These are phyloP conservation scores for Beauveria bassiana DNA, from an alignment of 2,329 filamentous ascomycete species.

Conservation along the genomic window DNA sequence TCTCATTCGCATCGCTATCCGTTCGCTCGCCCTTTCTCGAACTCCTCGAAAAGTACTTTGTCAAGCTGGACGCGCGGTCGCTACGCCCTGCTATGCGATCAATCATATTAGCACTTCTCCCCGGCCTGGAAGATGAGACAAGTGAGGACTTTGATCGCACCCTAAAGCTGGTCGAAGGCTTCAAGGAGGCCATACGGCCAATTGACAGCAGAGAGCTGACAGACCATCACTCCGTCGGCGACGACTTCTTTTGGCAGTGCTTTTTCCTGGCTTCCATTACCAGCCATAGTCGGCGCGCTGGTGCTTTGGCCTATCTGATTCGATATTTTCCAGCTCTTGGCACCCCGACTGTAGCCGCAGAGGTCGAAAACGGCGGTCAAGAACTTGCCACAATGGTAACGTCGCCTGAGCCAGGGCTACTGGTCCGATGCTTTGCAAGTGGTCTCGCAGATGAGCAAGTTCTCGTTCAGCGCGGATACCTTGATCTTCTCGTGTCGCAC, in stretches of 20 bases:
- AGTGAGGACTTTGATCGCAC: conserved; percentile 95
- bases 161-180: conserved; percentile 65
- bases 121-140: conserved; percentile 89
- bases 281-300: conserved; percentile 73
- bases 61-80: conserved; percentile 60
- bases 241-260: conserved; percentile 97
- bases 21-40: conserved; percentile 81
- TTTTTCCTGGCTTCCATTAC: conserved; percentile 92
- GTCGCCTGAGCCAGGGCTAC: conserved; percentile 81
- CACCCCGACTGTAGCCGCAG: conserved; percentile 10
- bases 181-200: conserved; percentile 62
- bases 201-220: conserved; percentile 41
- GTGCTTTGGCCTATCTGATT: conserved; percentile 78
- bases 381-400: conserved; percentile 60
- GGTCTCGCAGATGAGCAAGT: conserved; percentile 82
- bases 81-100: conserved; percentile 86
- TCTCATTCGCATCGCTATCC: conserved; percentile 90
- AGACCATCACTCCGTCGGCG: conserved; percentile 50
- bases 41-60: conserved; percentile 72
- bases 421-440: conserved; percentile 86
- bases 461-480: conserved; percentile 85
- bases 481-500: conserved; percentile 86
- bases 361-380: conserved; percentile 24
- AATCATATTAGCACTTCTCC: conserved; percentile 79
- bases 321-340: conserved; percentile 58